A percentile compares a stretch with the other conserved stretches of the same genome.
phyloP scores from a whole-genome alignment of 495 filamentous ascomycete species.

The Penicillium salamii region DNA sequence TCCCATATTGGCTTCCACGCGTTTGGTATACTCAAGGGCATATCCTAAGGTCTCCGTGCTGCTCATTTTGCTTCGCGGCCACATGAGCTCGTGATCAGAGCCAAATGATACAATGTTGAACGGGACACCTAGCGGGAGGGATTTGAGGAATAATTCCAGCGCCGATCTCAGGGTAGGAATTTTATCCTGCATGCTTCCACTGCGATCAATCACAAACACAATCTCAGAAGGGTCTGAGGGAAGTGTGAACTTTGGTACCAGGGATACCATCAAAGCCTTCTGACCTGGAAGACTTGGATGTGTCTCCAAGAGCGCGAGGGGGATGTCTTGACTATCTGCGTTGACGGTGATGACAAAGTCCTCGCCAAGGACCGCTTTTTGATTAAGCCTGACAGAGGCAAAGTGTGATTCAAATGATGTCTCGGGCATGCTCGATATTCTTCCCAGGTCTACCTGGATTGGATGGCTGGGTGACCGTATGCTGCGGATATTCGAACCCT shows the following conservation, averaged over 20 bases:
- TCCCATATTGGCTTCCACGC: background rate
- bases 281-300: conserved; percentile 8
- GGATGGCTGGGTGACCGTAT: conserved; percentile 64
- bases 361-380: conserved; percentile 38
- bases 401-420: conserved; percentile 47
- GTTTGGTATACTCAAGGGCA: background rate
- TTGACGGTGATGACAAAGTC: conserved; percentile 41
- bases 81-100: background rate
- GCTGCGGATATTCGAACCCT: conserved; percentile 51
- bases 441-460: conserved; percentile 59
- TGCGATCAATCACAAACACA: conserved; percentile 10
- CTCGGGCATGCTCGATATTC: conserved; percentile 38
- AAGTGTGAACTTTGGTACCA: conserved; percentile 10
- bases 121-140: conserved; percentile 2
- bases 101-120: conserved; percentile 7
- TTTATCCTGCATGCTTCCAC: conserved; percentile 5
- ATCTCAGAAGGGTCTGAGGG: conserved; percentile 6
- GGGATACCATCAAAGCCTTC: conserved; percentile 10
- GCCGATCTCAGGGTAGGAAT: conserved; percentile 1
- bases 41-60: background rate
- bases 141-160: conserved; percentile 4
- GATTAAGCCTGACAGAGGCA: conserved; percentile 56
- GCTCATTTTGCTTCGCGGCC: background rate
- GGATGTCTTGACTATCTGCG: conserved; percentile 5
- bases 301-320: conserved; percentile 9